Evolutionary conservation across 2,329 filamentous ascomycete genomes (phyloP), one percentile per base, ranked within the genome.

Genomic region (Hypoxylon sp.): DNA sequence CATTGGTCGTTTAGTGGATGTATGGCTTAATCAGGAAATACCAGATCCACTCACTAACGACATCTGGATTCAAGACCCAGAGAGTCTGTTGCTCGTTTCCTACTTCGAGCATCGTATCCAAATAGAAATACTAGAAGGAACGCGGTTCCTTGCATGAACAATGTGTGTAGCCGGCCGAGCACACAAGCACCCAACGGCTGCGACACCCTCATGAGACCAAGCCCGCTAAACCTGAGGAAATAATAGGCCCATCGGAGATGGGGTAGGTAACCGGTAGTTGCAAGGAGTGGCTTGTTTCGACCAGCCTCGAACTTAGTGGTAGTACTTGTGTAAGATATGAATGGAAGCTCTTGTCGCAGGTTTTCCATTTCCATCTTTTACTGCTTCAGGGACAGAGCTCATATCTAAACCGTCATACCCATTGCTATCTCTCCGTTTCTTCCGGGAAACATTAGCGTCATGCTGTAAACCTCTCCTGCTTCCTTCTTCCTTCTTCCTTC

Each of bases 321-420:
- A 11, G 65, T 52, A 76, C 73, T 52, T 53, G 71, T 73, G 69
- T 57, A 46, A 73, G 65, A 62, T 61, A 64, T 72, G 63, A 52
- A 69, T 57, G 55, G 33, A 35, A 48, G 57, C 52, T 39, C 29
- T 37, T 39, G 42, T 35, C 61, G 53, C 66, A 57, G 54, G 24
- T 61, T 58, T 29, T 31, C 59, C 48, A 44, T 26, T 59, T 31
- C 42, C 42, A 51, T 44, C 54, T 46, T 46, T 48, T 44, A 9
- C 51, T 58, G 51, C 17, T 61, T 52, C 42, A 44, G 51, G 26
- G 33, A 14, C 35, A 35, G 42, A 63, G 42, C 37, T 53, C 59
- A 59, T 63, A 67, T 64, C 52, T 62, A 22, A 35, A 52, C 50
- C 26, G 63, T 64, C 57, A 70, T 64, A 70, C 63, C 63, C 39